Conservation (phyloP, 139 green algal genomes). For the Medakamo hakoo region DNA sequence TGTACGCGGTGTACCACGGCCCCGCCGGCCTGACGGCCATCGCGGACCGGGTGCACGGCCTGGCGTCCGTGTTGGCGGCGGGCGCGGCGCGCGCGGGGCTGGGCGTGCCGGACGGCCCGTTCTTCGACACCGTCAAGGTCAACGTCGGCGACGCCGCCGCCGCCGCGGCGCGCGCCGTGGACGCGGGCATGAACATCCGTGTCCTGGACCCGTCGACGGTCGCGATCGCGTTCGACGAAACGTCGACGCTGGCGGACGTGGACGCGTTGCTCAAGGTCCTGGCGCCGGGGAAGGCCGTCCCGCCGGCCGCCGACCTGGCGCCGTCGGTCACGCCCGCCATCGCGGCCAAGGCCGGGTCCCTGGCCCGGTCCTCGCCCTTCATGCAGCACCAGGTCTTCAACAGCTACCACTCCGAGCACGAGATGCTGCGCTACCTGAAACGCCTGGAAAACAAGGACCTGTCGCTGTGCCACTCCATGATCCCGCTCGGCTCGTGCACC, state of each 20-base stretch:
- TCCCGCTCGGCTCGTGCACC: conserved; percentile 93
- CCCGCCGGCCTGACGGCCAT: conserved; percentile 85
- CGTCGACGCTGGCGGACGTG: conserved; percentile 68
- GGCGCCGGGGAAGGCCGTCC: conserved; percentile 40
- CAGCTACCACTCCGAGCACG: conserved; percentile 83
- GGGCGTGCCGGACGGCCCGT: conserved; percentile 25
- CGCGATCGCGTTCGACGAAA: conserved; percentile 85
- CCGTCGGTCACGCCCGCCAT: conserved; percentile 1
- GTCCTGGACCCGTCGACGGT: conserved; percentile 48
- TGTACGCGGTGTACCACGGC: conserved; percentile 97
- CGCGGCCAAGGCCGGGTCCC: conserved; percentile 9
- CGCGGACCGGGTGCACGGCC: conserved; percentile 64
- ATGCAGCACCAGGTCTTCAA: conserved; percentile 82
- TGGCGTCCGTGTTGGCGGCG: conserved; percentile 66
- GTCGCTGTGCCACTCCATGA: conserved; percentile 92
- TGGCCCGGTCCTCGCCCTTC: conserved; percentile 47
- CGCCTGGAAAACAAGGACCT: conserved; percentile 93
- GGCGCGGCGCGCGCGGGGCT: conserved; percentile 59
- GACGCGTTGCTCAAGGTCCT: conserved; percentile 69
- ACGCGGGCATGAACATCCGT: conserved; percentile 68
- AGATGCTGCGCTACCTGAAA: conserved; percentile 93
- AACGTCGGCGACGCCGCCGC: conserved; percentile 18
- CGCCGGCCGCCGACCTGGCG: neutral
- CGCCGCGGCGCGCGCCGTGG: conserved; percentile 13
- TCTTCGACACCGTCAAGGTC: conserved; percentile 93